phyloP scores from a whole-genome alignment of 2,329 filamentous ascomycete species.

The Curvularia hawaiiensis region DNA sequence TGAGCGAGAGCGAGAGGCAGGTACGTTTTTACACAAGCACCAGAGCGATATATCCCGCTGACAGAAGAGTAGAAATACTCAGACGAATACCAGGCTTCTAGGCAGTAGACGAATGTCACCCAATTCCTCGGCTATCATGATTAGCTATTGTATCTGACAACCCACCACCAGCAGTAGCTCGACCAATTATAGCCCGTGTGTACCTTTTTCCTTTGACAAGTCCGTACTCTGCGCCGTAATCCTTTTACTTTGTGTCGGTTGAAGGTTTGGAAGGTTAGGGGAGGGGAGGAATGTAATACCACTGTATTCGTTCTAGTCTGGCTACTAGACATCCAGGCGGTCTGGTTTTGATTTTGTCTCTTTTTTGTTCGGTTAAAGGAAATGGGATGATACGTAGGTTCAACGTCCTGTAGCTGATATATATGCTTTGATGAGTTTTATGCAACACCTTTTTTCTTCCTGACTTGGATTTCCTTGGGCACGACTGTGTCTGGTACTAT shows the following conservation, averaged over 20 bases:
- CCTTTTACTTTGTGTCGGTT: conserved; percentile 12
- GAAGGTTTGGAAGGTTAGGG: not conserved
- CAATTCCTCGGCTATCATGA: not conserved
- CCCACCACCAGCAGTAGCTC: not conserved
- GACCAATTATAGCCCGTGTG: not conserved
- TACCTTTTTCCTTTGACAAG: not conserved
- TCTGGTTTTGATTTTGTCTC: not conserved
- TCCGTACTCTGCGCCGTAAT: conserved; percentile 6
- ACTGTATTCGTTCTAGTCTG: conserved; percentile 22
- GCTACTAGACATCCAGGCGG: conserved; percentile 15
- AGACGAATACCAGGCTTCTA: conserved; percentile 31
- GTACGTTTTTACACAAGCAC: conserved; percentile 35
- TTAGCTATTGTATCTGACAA: not conserved
- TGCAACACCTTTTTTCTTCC: not conserved
- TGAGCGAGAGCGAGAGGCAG: conserved; percentile 56
- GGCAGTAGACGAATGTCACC: not conserved
- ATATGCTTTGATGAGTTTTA: not conserved
- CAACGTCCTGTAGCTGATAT: not conserved
- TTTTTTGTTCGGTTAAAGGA: not conserved
- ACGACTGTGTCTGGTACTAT: too few relatives aligned
- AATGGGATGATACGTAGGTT: not conserved
- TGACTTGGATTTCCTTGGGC: too few relatives aligned
- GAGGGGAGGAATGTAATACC: not conserved
- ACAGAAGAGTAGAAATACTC: conserved; percentile 35
- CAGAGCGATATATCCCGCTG: conserved; percentile 21